These are phyloP conservation scores for Annona squamosa DNA, from an alignment of 164 flowering plant species.

Conservation along the genomic window DNA sequence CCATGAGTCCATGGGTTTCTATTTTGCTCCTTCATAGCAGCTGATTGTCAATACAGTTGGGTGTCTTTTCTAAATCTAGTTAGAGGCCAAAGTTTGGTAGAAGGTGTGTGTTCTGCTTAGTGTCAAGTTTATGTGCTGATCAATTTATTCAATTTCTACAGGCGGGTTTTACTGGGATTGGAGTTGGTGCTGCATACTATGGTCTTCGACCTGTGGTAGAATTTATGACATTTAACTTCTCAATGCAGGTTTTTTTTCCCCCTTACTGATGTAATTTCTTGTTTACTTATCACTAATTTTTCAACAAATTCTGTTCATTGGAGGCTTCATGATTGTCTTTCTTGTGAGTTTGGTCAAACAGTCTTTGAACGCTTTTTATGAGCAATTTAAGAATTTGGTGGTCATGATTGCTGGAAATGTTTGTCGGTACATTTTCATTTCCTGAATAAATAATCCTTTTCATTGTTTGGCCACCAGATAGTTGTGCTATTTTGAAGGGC, in stretches of 20 bases:
- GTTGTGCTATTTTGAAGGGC: too few relatives aligned
- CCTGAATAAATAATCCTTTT: too few relatives aligned
- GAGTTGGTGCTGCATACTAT: constrained; percentile 93
- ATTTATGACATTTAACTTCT: constrained; percentile 98
- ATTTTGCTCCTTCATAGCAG: background rate
- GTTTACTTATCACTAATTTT: background rate
- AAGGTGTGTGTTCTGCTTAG: background rate
- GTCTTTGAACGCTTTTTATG: background rate
- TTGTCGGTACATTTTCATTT: too few relatives aligned
- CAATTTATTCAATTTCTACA: constrained; percentile 17
- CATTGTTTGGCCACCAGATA: too few relatives aligned
- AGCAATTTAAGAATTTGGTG: background rate
- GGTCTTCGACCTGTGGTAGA: constrained; percentile 83
- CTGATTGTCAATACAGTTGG: background rate
- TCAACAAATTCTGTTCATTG: background rate
- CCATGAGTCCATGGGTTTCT: background rate
- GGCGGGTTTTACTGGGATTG: constrained; percentile 99
- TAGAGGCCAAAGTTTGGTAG: background rate
- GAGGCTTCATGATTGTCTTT: background rate
- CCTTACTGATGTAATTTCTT: background rate
- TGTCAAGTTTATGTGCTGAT: background rate
- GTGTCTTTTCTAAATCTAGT: background rate
- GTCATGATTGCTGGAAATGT: background rate
- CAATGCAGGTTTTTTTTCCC: constrained; percentile 78
- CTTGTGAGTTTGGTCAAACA: background rate